Evolutionary conservation across 2,329 filamentous ascomycete species (phyloP).

Genomic region (Amauroascus niger): DNA sequence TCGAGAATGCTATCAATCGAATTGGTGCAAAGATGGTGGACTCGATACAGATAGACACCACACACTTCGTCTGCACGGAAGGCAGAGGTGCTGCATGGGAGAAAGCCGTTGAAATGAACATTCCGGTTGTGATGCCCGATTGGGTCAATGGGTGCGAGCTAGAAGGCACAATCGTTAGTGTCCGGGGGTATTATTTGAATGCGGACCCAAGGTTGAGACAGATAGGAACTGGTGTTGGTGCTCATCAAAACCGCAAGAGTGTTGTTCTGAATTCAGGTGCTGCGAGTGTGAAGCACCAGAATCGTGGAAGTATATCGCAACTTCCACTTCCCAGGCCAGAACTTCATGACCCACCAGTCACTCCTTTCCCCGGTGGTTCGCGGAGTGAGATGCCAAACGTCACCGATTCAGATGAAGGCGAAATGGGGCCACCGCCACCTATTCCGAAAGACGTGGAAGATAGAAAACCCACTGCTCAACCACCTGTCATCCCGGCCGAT

Average conservation of each 20-base stretch:
- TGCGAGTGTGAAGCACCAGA: not conserved
- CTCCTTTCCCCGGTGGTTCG: conserved; percentile 21
- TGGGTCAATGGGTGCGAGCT: conserved; percentile 97
- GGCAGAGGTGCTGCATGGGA: conserved; percentile 86
- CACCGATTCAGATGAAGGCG: conserved; percentile 13
- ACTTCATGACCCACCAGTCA: conserved; percentile 18
- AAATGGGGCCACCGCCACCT: conserved; percentile 15
- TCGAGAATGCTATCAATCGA: conserved; percentile 66
- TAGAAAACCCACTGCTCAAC: not conserved
- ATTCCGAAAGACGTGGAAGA: conserved; percentile 18
- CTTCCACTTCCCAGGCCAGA: conserved; percentile 16
- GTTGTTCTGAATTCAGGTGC: conserved; percentile 10
- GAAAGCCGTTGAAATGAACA: conserved; percentile 94
- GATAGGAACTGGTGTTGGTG: conserved; percentile 29
- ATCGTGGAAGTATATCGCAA: conserved; percentile 6
- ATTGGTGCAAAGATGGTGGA: conserved; percentile 91
- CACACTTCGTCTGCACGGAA: conserved; percentile 95
- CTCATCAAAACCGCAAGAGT: conserved; percentile 15
- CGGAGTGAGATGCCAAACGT: conserved; percentile 12
- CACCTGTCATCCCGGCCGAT: not conserved
- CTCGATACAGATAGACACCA: conserved; percentile 87
- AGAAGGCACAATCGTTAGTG: conserved; percentile 83
- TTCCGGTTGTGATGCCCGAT: conserved; percentile 90
- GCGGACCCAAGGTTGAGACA: conserved; percentile 59
- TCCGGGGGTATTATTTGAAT: conserved; percentile 92